Base-by-base conservation (phyloP, 345 rosid genomes). In the Brassica cretica region DNA sequence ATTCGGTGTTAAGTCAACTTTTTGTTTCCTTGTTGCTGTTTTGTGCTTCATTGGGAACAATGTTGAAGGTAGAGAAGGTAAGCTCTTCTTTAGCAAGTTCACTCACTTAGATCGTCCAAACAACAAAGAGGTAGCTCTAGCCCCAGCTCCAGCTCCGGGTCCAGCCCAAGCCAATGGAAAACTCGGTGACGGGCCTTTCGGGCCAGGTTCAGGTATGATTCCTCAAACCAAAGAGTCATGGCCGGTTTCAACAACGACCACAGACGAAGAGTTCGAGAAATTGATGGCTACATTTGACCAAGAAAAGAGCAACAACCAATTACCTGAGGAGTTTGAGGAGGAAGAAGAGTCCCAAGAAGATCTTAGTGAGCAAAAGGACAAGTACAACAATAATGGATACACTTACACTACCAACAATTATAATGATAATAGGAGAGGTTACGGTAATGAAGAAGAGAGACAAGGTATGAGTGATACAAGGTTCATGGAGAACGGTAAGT, bases 391-490 rank as follows among this genome's bases (percentile, higher is more conserved):
- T 21, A 46, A 64, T 75, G 78, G 64, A 66, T 69, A 82, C 69
- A 78, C 61, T 51, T 75, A 81, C 66, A 29, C 59, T 12, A 66
- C 76, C 41, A 60, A 46, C 4, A 80, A 71, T 7, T 21, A 64
- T 8, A 14, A 56, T 46, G 82, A 70, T 75, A 39, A 78, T 64
- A 80, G 63, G 32, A 73, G 77, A 30, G 73, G 76, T 27, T 71
- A 85, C 32, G 78, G 77, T 19, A 68, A 82, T 33, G 82, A 74
- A 72, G 74, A 58, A 33, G 81, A 82, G 82, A 82, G 74, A 69
- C 85, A 87, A 70, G 95, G 91, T 39, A 86, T 84, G 91, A 90
- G 92, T 10, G 89, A 89, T 78, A 88, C 93, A 2, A 82, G 87
- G 80, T 84, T 77, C 62, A 10, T 84, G 82, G 88, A 73, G 63